Evolutionary conservation across 495 filamentous ascomycete genomes (phyloP).

Genomic region (Penicillium psychrofluorescens): DNA sequence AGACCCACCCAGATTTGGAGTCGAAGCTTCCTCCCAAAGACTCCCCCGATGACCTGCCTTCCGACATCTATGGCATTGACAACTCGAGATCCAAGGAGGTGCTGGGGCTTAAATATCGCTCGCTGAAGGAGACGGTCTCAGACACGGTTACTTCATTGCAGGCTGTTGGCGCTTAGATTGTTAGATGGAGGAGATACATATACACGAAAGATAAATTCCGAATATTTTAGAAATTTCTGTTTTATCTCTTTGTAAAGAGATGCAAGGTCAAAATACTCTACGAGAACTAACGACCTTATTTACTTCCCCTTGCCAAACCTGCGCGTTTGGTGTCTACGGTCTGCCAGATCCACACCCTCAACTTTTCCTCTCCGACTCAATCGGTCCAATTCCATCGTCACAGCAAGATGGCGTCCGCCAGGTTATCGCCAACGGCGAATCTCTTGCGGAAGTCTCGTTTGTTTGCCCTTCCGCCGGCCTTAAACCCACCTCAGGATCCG

Average conservation of each 20-base stretch:
- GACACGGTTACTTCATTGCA: constrained; percentile 50
- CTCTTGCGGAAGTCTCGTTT: constrained; percentile 58
- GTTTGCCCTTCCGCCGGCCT: constrained; percentile 54
- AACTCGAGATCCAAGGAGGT: constrained; percentile 49
- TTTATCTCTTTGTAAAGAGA: no score
- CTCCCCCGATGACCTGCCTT: constrained; percentile 26
- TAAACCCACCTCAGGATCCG: constrained; percentile 39
- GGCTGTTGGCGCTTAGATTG: constrained; percentile 31
- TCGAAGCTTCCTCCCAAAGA: constrained; percentile 50
- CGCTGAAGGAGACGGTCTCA: constrained; percentile 46
- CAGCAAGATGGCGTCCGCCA: constrained; percentile 40
- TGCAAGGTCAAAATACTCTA: no score
- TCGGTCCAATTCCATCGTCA: constrained; percentile 12
- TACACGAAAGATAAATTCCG: neutral
- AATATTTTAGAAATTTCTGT: no score
- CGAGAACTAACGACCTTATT: no score
- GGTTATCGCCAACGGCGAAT: constrained; percentile 54
- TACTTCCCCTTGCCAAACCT: neutral
- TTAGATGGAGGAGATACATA: neutral
- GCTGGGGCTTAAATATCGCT: constrained; percentile 50
- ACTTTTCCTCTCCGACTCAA: constrained; percentile 30
- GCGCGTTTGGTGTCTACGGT: constrained; percentile 9
- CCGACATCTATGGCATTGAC: constrained; percentile 38
- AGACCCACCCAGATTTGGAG: constrained; percentile 58
- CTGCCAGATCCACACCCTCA: constrained; percentile 7